Evolutionary conservation across 257 asterid species (phyloP).

Genomic region (Capsicum rhomboideum): DNA sequence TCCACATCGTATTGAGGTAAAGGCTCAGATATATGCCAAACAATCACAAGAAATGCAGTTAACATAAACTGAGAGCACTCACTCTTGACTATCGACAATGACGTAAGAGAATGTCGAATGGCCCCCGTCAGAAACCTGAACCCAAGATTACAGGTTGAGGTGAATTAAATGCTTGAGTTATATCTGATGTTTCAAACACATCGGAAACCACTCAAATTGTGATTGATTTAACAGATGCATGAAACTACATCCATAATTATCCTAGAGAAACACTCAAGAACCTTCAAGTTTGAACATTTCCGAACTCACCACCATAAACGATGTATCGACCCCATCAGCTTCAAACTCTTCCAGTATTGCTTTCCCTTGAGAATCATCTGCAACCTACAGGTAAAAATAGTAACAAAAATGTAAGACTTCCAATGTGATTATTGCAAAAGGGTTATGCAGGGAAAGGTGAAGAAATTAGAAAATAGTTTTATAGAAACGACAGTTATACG

Average conservation of each 20-base stretch:
- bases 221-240: neutral
- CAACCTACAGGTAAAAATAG: conserved; percentile 40
- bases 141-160: neutral
- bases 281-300: neutral
- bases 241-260: neutral
- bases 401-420: neutral
- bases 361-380: conserved; percentile 90
- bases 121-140: conserved; percentile 84
- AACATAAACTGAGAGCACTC: conserved; percentile 25
- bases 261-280: neutral
- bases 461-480: neutral
- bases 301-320: conserved; percentile 57
- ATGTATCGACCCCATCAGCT: conserved; percentile 84
- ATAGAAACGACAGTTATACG: neutral
- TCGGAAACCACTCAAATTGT: neutral
- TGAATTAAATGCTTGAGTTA: neutral
- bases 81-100: conserved; percentile 86
- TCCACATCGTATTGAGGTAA: neutral
- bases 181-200: neutral
- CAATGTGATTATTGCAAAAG: neutral
- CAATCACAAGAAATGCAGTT: neutral
- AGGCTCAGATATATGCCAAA: neutral
- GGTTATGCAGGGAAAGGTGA: neutral
- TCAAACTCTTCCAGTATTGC: conserved; percentile 71
- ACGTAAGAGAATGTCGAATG: conserved; percentile 90